phyloP scores from a whole-genome alignment of 2,329 filamentous ascomycete species.

The Paecilomyces formosus region DNA sequence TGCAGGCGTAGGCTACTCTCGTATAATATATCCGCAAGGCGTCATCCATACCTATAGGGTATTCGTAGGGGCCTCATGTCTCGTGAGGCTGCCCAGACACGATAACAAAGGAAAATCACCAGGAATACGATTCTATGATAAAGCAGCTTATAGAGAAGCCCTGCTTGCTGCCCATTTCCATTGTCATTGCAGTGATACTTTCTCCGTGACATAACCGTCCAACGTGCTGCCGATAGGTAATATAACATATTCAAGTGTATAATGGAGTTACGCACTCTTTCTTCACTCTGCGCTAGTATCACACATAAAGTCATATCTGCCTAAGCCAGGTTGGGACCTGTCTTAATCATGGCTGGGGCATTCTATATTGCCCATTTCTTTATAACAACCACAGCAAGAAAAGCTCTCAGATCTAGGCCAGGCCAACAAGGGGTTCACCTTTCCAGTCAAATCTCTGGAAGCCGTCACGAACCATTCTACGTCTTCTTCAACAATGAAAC shows the following conservation, averaged over 20 bases:
- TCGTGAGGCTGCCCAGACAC: neutral
- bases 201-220: neutral
- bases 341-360: too few species aligned
- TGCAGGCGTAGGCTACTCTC: neutral
- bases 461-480: neutral
- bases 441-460: neutral
- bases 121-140: neutral
- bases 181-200: neutral
- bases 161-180: neutral
- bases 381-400: too few species aligned
- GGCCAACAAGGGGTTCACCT: too few species aligned
- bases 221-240: neutral
- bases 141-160: neutral
- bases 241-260: neutral
- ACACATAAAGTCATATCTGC: too few species aligned
- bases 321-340: too few species aligned
- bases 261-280: neutral
- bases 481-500: conserved; percentile 56
- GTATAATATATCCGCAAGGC: neutral
- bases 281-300: too few species aligned
- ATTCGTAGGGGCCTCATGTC: neutral
- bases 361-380: too few species aligned
- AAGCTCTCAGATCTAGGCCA: too few species aligned
- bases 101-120: neutral
- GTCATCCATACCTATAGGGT: neutral